Conservation (phyloP, 148 eudicot species). For the Camellia sinensis region DNA sequence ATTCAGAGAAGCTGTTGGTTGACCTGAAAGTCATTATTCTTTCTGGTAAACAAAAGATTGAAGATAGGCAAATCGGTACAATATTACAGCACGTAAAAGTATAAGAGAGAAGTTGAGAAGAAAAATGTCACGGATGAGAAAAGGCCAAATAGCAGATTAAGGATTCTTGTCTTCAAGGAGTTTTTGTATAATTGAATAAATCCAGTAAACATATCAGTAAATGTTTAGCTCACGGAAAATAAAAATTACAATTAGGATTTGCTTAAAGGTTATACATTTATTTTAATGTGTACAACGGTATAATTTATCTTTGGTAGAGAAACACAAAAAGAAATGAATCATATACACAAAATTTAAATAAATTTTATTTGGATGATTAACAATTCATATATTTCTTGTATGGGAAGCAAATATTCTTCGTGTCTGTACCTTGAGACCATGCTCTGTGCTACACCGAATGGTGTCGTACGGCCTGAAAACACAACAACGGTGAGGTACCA, state of each 20-base stretch:
- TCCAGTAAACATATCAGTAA: not conserved
- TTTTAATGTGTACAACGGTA: too few species aligned
- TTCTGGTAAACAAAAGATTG: not conserved
- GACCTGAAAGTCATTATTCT: not conserved
- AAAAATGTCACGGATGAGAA: not conserved
- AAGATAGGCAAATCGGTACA: not conserved
- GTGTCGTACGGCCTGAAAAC: too few species aligned
- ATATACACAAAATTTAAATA: too few species aligned
- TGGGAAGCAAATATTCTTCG: too few species aligned
- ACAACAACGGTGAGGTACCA: too few species aligned
- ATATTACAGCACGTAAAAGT: not conserved
- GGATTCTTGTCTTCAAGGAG: not conserved
- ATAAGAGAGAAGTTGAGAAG: not conserved
- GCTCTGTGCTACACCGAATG: too few species aligned
- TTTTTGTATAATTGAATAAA: not conserved
- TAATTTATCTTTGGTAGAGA: too few species aligned
- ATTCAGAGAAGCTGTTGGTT: not conserved
- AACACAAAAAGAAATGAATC: too few species aligned
- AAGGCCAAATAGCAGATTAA: not conserved
- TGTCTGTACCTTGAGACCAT: too few species aligned
- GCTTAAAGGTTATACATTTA: too few species aligned
- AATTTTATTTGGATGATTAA: too few species aligned
- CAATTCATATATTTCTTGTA: too few species aligned
- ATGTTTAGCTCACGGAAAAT: not conserved
- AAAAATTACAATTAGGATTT: not conserved